Conservation (phyloP, 345 rosid genomes). For the Boechera stricta region DNA sequence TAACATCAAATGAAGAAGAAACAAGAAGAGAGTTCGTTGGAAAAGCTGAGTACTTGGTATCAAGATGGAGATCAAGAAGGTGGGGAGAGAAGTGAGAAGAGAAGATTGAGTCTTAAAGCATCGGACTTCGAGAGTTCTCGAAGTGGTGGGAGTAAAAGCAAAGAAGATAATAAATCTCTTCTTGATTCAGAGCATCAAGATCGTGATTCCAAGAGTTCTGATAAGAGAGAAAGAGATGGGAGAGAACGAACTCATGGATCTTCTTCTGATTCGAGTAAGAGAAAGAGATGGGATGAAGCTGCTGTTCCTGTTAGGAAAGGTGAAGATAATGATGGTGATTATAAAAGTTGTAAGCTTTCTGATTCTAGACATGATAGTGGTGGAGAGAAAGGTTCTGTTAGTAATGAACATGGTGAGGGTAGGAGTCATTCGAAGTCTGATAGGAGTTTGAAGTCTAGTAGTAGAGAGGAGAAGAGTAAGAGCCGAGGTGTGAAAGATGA, state of each 20-base stretch:
- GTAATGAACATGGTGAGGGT: slow-evolving; percentile 64
- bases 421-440: slow-evolving; percentile 62
- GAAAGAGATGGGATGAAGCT: slow-evolving; percentile 91
- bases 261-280: slow-evolving; percentile 60
- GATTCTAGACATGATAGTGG: slow-evolving; percentile 63
- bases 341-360: slow-evolving; percentile 64
- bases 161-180: slow-evolving; percentile 68
- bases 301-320: slow-evolving; percentile 46
- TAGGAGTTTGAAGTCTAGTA: slow-evolving; percentile 61
- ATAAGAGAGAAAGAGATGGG: slow-evolving; percentile 65
- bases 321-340: slow-evolving; percentile 47
- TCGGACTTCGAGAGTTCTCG: slow-evolving; percentile 61
- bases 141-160: slow-evolving; percentile 63
- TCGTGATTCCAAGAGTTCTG: slow-evolving; percentile 66
- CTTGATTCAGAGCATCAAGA: slow-evolving; percentile 53
- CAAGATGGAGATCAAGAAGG: slow-evolving; percentile 89
- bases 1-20: slow-evolving; percentile 59
- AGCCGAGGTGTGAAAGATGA: slow-evolving; percentile 68
- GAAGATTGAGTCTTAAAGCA: slow-evolving; percentile 58
- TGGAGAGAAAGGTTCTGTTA: slow-evolving; percentile 57
- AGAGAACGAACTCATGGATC: slow-evolving; percentile 75
- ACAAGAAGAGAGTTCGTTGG: slow-evolving; percentile 92
- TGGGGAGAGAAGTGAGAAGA: slow-evolving; percentile 73
- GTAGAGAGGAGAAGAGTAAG: slow-evolving; percentile 73
- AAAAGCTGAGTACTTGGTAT: slow-evolving; percentile 85